Evolutionary conservation across 306 rosid species (phyloP).

Genomic region (Cicer cuneatum): DNA sequence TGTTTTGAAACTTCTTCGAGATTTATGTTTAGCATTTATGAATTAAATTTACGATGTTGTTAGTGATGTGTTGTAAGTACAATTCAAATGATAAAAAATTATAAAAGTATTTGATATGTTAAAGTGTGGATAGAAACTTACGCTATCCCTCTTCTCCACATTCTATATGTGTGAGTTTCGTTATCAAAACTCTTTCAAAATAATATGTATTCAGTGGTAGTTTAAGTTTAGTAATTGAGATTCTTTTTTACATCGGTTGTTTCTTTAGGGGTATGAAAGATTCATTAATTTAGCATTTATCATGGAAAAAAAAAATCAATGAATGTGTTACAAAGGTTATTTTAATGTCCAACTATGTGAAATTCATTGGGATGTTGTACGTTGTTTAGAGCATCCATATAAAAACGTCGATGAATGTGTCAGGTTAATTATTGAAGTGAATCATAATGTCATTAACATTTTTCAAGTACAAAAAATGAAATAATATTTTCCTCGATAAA

Average conservation of each 20-base stretch:
- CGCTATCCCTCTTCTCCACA: too few species aligned
- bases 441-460: slow-evolving; percentile 20
- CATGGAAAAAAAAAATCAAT: slow-evolving; percentile 33
- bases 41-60: too few species aligned
- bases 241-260: slow-evolving; percentile 36
- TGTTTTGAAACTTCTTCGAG: too few species aligned
- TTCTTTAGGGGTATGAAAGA: slow-evolving; percentile 24
- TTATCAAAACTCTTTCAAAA: too few species aligned
- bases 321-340: slow-evolving; percentile 2
- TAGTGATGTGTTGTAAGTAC: too few species aligned
- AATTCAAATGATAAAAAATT: too few species aligned
- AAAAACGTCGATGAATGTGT: slow-evolving; percentile 28
- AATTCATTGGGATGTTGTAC: slow-evolving; percentile 13
- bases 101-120: too few species aligned
- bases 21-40: too few species aligned
- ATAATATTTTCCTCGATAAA: neutral
- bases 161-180: too few species aligned
- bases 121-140: too few species aligned
- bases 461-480: slow-evolving; percentile 16
- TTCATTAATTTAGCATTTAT: slow-evolving; percentile 32
- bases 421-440: slow-evolving; percentile 14
- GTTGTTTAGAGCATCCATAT: slow-evolving; percentile 25
- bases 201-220: neutral
- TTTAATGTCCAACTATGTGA: slow-evolving; percentile 19
- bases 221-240: slow-evolving; percentile 39